Base-by-base conservation (phyloP, 2,329 filamentous ascomycete genomes). In the Aureobasidium sp. region DNA sequence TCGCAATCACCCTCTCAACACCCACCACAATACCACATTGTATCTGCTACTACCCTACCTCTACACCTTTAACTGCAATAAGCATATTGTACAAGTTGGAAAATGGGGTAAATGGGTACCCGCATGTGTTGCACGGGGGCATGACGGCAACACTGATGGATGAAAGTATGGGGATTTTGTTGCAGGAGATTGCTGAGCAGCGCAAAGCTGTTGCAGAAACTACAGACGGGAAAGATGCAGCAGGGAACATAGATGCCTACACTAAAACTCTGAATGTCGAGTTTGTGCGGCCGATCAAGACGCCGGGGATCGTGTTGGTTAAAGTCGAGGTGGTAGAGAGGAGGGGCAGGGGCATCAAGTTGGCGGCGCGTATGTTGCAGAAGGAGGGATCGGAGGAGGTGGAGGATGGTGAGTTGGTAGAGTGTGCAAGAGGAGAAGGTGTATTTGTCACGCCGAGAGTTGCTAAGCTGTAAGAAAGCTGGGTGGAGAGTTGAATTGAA, bases 111-210 rank as follows among this genome's bases (percentile, higher is more conserved):
- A 82, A 83, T 65, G 84, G 84, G 2, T 80, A 80, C 66, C 72
- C 80, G 1, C 70, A 75, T 3, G 75, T 83, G 7, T 73, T 77
- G 11, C 85, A 87, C 68, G 84, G 85, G 22, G 85, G 84, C 1
- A 78, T 87, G 34, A 77, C 83, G 7, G 78, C 79, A 9, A 78
- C 80, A 0, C 69, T 87, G n/a, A 69, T 87, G 25, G 84, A 87
- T 67, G 84, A 87, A 68, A 72, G 75, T 6, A 79, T 82, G 69
- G 82, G 84, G 0, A 73, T 80, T 6, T 65, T 84, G 20, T 72
- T 83, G 11, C 73, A 74, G 2, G 67, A 78, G 31, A 82, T 82
- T 64, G 62, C 67, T 17, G 73, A 73, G 27, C 56, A 68, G 7
- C 34, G 34, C 34, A 36, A 61, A 58, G 6, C 67, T 68, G 47